Percentiles rank a stretch among this genome's conserved stretches.
phyloP scores from a whole-genome alignment of 139 green algal genomes.

The Chlamydomonas schloesseri region DNA sequence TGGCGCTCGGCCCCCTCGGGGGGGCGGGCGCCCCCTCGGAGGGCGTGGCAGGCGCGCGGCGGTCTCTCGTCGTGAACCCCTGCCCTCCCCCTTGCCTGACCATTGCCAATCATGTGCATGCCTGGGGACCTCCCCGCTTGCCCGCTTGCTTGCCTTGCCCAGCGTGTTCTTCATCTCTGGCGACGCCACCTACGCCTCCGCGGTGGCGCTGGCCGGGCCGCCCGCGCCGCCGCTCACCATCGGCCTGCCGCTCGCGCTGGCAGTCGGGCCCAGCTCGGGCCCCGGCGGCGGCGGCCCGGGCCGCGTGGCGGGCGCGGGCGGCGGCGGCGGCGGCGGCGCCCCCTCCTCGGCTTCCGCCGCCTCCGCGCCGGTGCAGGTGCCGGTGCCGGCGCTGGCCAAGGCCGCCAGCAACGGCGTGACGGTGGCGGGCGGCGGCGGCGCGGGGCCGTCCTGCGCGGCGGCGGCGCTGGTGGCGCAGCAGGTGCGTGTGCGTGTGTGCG shows the following conservation, averaged over 20 bases:
- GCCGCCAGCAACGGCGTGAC: not conserved
- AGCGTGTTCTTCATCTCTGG: slow-evolving; percentile 21
- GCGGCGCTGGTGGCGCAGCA: slow-evolving; percentile 16
- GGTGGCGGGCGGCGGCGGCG: not conserved
- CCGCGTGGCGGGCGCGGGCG: no score
- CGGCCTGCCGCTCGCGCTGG: not conserved
- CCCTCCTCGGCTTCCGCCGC: no score
- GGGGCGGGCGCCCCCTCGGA: no score
- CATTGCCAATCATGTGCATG: no score
- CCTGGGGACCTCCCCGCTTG: no score
- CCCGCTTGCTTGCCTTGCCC: no score
- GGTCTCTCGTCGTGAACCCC: no score
- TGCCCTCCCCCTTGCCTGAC: no score
- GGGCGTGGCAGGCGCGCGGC: no score
- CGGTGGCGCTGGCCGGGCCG: slow-evolving; percentile 1
- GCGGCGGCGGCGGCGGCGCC: no score
- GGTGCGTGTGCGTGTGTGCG: not conserved
- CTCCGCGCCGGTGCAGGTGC: not conserved
- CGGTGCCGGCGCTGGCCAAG: not conserved
- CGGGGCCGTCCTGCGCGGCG: slow-evolving; percentile 3
- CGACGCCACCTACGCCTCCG: not conserved
- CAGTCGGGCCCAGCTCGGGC: no score
- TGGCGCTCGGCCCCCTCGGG: no score
- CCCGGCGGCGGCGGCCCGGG: not conserved
- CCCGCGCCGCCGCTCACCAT: slow-evolving; percentile 27